Conservation (phyloP, 2,329 filamentous ascomycete genomes). For the Plenodomus tracheiphilus region DNA sequence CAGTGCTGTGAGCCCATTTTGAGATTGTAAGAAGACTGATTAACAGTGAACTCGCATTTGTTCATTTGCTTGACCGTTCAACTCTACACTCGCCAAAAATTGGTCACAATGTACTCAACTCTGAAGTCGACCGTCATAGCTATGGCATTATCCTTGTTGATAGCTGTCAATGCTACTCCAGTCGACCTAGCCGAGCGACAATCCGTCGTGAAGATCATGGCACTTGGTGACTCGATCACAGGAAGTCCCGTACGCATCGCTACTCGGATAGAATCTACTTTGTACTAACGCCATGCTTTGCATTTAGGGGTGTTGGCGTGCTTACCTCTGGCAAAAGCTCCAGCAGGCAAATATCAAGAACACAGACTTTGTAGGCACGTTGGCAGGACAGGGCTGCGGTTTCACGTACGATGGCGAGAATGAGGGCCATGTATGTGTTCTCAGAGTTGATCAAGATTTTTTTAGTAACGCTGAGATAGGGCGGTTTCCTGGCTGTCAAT, state of each 20-base stretch:
- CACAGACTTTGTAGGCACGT: conserved; percentile 34
- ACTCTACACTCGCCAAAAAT: too few relatives aligned
- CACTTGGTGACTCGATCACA: conserved; percentile 31
- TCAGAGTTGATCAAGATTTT: conserved; percentile 8
- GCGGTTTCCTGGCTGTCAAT: conserved; percentile 32
- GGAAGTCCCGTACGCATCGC: conserved; percentile 14
- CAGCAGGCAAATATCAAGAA: conserved; percentile 23
- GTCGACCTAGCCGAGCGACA: too few relatives aligned
- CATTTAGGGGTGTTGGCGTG: conserved; percentile 34
- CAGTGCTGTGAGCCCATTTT: too few relatives aligned
- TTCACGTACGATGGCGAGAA: conserved; percentile 49
- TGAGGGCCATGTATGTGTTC: conserved; percentile 43
- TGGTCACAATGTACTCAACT: too few relatives aligned
- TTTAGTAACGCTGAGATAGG: conserved; percentile 11
- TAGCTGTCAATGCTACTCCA: too few relatives aligned
- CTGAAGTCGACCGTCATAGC: too few relatives aligned
- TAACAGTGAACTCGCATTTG: too few relatives aligned
- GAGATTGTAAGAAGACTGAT: too few relatives aligned
- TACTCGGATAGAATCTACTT: background rate
- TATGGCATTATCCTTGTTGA: too few relatives aligned
- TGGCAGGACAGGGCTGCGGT: conserved; percentile 42
- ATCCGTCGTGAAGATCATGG: conserved; percentile 26
- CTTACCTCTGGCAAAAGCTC: conserved; percentile 29
- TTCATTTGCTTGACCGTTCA: too few relatives aligned
- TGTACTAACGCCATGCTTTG: background rate